phyloP scores from a whole-genome alignment of 202 grass and related monocot genomes.

The Carex sylvatica region DNA sequence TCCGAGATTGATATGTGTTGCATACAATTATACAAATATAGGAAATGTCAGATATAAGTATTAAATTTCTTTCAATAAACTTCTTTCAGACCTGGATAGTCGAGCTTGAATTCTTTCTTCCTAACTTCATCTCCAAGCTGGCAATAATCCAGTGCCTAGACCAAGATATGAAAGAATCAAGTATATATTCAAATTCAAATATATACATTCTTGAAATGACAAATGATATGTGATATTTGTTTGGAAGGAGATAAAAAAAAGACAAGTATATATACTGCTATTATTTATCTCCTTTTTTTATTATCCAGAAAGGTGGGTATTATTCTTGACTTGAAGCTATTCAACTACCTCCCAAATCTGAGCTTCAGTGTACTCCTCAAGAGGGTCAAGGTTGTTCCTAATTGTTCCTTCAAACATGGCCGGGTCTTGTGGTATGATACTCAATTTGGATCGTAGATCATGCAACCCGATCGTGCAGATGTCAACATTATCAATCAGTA shows the following conservation, averaged over 20 bases:
- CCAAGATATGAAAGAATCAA: not conserved
- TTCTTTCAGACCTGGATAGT: slow-evolving; percentile 49
- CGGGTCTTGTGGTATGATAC: slow-evolving; percentile 95
- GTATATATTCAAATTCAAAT: not conserved
- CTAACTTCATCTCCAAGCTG: slow-evolving; percentile 78
- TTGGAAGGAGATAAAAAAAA: not conserved
- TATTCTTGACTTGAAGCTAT: not conserved
- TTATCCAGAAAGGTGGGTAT: too few relatives aligned
- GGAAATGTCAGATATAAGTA: not conserved
- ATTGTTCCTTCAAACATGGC: slow-evolving; percentile 91
- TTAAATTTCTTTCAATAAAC: too few relatives aligned
- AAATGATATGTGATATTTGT: not conserved
- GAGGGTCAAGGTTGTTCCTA: slow-evolving; percentile 83
- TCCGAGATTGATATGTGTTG: not conserved
- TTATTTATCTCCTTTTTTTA: too few relatives aligned
- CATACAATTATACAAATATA: not conserved
- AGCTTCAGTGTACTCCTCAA: slow-evolving; percentile 68
- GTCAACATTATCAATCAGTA: slow-evolving; percentile 61
- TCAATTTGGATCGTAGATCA: slow-evolving; percentile 75
- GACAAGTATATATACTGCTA: too few relatives aligned
- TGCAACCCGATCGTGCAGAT: slow-evolving; percentile 81
- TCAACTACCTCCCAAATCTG: slow-evolving; percentile 79
- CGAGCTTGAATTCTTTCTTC: slow-evolving; percentile 74
- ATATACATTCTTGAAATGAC: not conserved
- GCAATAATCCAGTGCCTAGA: slow-evolving; percentile 74